phyloP scores from a whole-genome alignment of 768 basidiomycete species.

The Rhizopogon vulgaris region DNA sequence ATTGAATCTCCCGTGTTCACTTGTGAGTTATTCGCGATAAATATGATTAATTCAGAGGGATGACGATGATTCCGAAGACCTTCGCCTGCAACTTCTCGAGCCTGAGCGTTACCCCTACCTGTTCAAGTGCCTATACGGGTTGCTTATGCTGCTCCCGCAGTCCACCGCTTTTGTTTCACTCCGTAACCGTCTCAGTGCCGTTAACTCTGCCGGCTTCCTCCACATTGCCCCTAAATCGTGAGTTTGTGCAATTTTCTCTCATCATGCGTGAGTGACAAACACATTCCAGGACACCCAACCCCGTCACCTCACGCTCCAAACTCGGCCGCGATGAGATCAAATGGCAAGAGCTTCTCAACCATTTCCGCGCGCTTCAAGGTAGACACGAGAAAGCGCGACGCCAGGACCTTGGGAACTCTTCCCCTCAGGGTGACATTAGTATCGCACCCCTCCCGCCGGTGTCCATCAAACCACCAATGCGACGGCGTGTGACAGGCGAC shows the following conservation, averaged over 20 bases:
- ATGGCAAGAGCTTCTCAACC: conserved; percentile 90
- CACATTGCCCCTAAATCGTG: conserved; percentile 87
- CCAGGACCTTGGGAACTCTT: conserved; percentile 51
- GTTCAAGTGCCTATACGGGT: conserved; percentile 95
- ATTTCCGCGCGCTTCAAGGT: conserved; percentile 86
- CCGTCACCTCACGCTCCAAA: conserved; percentile 64
- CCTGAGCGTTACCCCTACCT: conserved; percentile 95
- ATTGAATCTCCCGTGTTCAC: conserved; percentile 99
- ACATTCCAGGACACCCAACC: conserved; percentile 26
- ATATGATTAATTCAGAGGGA: neutral
- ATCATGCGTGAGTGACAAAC: neutral
- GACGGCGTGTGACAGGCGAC: conserved; percentile 61
- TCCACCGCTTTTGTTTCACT: conserved; percentile 94
- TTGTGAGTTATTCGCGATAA: conserved; percentile 42
- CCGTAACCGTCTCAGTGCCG: conserved; percentile 88
- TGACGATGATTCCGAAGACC: conserved; percentile 37
- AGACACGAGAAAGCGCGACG: conserved; percentile 91
- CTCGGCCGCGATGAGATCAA: conserved; percentile 85
- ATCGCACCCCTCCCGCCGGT: neutral
- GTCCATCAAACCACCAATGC: conserved; percentile 38
- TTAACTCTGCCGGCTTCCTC: conserved; percentile 90
- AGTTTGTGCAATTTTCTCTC: conserved; percentile 18
- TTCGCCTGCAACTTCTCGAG: conserved; percentile 90
- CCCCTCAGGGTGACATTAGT: neutral
- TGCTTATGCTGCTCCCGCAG: conserved; percentile 95